Conservation (phyloP, 1,139 yeast species). For the Geotrichum carabidarum region DNA sequence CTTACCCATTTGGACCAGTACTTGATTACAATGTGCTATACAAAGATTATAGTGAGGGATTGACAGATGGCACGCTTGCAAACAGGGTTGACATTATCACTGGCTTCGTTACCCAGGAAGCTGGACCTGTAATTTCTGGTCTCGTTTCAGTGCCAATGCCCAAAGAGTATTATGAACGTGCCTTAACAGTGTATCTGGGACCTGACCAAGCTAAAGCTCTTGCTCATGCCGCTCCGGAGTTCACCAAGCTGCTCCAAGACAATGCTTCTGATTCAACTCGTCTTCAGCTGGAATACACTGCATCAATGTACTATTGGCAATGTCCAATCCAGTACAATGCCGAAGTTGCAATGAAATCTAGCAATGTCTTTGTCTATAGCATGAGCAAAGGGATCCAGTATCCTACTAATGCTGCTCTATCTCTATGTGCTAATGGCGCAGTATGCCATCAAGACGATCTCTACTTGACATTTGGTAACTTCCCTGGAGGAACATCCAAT, state of each 20-base stretch:
- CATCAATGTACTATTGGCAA: constrained; percentile 25
- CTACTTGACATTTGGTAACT: constrained; percentile 33
- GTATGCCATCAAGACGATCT: constrained; percentile 37
- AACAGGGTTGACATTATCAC: constrained; percentile 28
- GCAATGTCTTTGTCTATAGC: constrained; percentile 28
- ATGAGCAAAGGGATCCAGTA: constrained; percentile 31
- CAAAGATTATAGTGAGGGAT: constrained; percentile 24
- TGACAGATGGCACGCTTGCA: constrained; percentile 24
- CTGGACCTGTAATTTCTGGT: constrained; percentile 23
- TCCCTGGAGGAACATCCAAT: constrained; percentile 19
- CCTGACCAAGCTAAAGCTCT: constrained; percentile 8
- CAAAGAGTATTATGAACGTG: constrained; percentile 8
- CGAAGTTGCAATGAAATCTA: constrained; percentile 2
- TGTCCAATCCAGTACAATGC: constrained; percentile 29
- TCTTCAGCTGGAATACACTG: constrained; percentile 22
- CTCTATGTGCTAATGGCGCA: constrained; percentile 25
- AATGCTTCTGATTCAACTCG: constrained; percentile 17
- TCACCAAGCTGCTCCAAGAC: constrained; percentile 17
- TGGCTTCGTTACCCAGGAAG: constrained; percentile 32
- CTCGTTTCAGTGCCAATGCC: constrained; percentile 9
- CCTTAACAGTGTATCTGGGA: constrained; percentile 20
- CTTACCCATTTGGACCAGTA: constrained; percentile 32
- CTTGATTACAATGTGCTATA: constrained; percentile 27
- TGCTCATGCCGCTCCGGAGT: constrained; percentile 9
- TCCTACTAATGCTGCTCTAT: constrained; percentile 23